Conservation (phyloP, 2,329 filamentous ascomycete genomes). For the Claviceps sp. region DNA sequence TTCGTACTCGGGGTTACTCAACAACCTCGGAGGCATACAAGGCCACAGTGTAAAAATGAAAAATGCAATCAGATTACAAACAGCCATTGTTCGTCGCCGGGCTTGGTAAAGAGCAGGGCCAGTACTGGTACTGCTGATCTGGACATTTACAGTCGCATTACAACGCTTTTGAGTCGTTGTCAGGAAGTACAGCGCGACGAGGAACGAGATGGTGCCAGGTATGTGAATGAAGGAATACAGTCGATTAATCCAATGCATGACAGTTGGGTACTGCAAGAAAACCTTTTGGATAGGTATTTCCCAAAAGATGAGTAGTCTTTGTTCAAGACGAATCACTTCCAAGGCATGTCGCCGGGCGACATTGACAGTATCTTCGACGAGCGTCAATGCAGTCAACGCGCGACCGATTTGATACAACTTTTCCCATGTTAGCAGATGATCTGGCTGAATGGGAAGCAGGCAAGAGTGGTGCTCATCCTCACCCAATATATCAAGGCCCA, state of each 20-base stretch:
- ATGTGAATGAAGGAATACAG: constrained; percentile 69
- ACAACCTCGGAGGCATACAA: constrained; percentile 48
- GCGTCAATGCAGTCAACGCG: constrained; percentile 55
- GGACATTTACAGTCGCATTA: constrained; percentile 14
- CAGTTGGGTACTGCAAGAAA: constrained; percentile 33
- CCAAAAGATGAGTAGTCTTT: constrained; percentile 49
- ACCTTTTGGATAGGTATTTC: constrained; percentile 31
- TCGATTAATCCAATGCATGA: constrained; percentile 58
- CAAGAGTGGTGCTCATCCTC: not conserved
- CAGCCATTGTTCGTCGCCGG: constrained; percentile 45
- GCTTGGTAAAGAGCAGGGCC: constrained; percentile 39
- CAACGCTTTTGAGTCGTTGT: constrained; percentile 47
- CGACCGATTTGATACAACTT: constrained; percentile 64
- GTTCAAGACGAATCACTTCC: constrained; percentile 52
- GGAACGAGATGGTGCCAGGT: constrained; percentile 59
- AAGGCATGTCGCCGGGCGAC: constrained; percentile 56
- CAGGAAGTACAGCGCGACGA: constrained; percentile 52
- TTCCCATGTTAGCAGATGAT: not conserved
- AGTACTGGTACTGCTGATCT: constrained; percentile 18
- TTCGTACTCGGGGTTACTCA: constrained; percentile 40
- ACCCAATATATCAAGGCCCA: constrained; percentile 34
- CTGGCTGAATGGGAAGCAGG: not conserved
- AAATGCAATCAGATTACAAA: constrained; percentile 48
- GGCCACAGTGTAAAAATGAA: constrained; percentile 49
- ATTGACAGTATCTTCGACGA: constrained; percentile 54